Conservation (phyloP, 805 yeast genomes). For the Nakazawaea wyomingensis region DNA sequence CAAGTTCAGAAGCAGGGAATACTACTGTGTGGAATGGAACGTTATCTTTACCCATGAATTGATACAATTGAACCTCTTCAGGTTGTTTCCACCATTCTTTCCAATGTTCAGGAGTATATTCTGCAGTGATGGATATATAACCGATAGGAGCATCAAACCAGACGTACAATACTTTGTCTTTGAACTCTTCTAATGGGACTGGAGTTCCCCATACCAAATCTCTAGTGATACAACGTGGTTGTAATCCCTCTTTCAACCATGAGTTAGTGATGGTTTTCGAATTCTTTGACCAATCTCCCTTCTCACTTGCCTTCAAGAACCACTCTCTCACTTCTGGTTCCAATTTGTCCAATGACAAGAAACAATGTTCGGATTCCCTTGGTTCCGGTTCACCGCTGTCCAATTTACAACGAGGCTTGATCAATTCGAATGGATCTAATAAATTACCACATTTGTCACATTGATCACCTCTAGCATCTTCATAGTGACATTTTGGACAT, state of each 20-base stretch:
- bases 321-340: slow-evolving; percentile 72
- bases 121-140: slow-evolving; percentile 92
- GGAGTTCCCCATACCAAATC: slow-evolving; percentile 99
- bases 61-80: slow-evolving; percentile 82
- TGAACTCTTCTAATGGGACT: slow-evolving; percentile 83
- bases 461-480: slow-evolving; percentile 99
- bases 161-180: slow-evolving; percentile 89
- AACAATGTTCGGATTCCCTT: slow-evolving; percentile 79
- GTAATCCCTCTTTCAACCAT: slow-evolving; percentile 91
- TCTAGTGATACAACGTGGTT: slow-evolving; percentile 94
- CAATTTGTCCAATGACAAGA: slow-evolving; percentile 75
- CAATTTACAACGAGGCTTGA: slow-evolving; percentile 92
- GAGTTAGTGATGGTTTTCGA: slow-evolving; percentile 82
- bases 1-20: slow-evolving; percentile 89
- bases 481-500: slow-evolving; percentile 92
- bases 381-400: slow-evolving; percentile 81
- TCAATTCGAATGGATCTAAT: slow-evolving; percentile 87
- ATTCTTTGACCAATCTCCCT: slow-evolving; percentile 91
- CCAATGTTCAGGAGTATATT: slow-evolving; percentile 76
- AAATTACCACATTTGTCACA: slow-evolving; percentile 94
- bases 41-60: slow-evolving; percentile 99
- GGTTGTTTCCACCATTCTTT: slow-evolving; percentile 92
- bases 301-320: slow-evolving; percentile 59
- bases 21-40: slow-evolving; percentile 99
- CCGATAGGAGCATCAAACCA: slow-evolving; percentile 99